Evolutionary conservation across 2,329 filamentous ascomycete genomes (phyloP), one percentile per base, ranked within the genome.

Genomic region (Venturia pyrina): DNA sequence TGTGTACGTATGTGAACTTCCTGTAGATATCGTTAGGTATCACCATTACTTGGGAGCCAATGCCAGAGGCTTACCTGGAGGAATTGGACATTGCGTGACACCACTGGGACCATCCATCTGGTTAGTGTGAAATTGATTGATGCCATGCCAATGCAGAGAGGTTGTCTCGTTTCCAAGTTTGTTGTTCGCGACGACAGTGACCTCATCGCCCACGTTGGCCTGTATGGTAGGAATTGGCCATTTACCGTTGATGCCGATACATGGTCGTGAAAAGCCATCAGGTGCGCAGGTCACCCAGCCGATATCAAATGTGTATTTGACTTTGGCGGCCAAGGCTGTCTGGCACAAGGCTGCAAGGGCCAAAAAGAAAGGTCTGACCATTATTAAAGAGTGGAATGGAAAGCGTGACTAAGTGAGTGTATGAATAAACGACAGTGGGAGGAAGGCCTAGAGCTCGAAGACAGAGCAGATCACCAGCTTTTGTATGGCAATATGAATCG

Each of bases 221-320:
- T 83, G 80, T 66, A 91, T 86, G 34, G 77, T 75, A 0, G 90
- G 90, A 65, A 89, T 82, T 1, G 90, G 90, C 88, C 89, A 91
- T 77, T 87, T 75, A 5, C 84, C 85, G 71, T 95, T 93, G 77
- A 95, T 89, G 60, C 88, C 89, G 72, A 93, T 90, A 5, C 84
- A 83, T n/a, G 86, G 82, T 44, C 89, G 82, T 67, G 82, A 82
- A 66, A 79, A 71, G n/a, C 80, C 82, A 73, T 85, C 83, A 10
- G 83, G 83, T 68, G 84, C 83, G 17, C 81, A 81, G 48, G 73
- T 78, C 4, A 83, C 78, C 83, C 83, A 85, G 17, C 76, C 79
- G 68, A 85, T 75, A 68, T 85, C 80, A 70, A 80, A 85, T 68
- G 83, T 75, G 67, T 81, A 46, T 13, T 40, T 61, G 1, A 62